Evolutionary conservation across 2,329 filamentous ascomycete genomes (phyloP).

Genomic region (Neurospora sp.): DNA sequence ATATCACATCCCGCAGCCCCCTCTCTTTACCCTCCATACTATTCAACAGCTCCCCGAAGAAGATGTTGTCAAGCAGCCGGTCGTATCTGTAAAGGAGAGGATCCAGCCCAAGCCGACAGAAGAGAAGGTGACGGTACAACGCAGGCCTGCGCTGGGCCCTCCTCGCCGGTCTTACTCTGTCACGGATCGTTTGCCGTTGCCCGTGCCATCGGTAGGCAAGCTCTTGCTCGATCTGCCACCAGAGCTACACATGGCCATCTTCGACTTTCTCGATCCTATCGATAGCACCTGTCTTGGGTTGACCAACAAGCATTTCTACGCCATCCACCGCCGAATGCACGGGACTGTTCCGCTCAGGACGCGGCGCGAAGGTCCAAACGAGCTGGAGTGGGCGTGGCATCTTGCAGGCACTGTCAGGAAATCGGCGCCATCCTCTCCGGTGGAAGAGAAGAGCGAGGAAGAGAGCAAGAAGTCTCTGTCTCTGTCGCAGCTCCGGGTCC

Average conservation of each 20-base stretch:
- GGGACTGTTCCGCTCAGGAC: constrained; percentile 45
- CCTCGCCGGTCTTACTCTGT: constrained; percentile 50
- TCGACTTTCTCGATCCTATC: constrained; percentile 54
- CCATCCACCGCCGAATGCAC: constrained; percentile 46
- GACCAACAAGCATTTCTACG: constrained; percentile 47
- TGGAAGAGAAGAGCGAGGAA: constrained; percentile 9
- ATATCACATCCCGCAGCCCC: constrained; percentile 24
- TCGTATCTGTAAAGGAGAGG: neutral
- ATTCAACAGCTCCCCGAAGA: constrained; percentile 9
- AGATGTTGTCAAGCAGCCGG: neutral
- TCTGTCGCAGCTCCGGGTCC: constrained; percentile 39
- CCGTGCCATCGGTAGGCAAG: constrained; percentile 34
- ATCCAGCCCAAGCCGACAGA: neutral
- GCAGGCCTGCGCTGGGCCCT: constrained; percentile 29
- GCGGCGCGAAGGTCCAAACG: constrained; percentile 49
- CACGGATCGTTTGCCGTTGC: constrained; percentile 48
- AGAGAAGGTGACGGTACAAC: constrained; percentile 2
- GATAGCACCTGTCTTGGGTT: constrained; percentile 54
- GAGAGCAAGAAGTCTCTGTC: constrained; percentile 5
- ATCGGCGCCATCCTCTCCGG: constrained; percentile 2
- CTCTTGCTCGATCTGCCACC: constrained; percentile 43
- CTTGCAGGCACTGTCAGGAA: constrained; percentile 34
- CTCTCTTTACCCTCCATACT: constrained; percentile 12
- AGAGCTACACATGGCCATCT: constrained; percentile 50
- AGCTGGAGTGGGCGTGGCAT: constrained; percentile 55